phyloP scores from a whole-genome alignment of 805 yeast species.

The Candida dajiaensis region DNA sequence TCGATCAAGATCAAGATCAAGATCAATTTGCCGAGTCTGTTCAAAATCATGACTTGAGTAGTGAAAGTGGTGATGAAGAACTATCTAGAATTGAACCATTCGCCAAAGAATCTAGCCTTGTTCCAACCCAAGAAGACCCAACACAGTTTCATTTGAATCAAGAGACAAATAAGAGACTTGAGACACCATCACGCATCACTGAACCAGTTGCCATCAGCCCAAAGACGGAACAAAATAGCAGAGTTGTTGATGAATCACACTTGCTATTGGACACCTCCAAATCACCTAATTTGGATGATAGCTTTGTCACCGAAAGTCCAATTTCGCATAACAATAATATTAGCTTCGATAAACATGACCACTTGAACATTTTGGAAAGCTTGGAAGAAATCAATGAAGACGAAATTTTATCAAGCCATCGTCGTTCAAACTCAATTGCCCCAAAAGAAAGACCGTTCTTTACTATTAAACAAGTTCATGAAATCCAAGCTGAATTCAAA shows the following conservation, averaged over 20 bases:
- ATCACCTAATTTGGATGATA: slow-evolving; percentile 18
- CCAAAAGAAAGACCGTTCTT: slow-evolving; percentile 24
- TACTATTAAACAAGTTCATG: slow-evolving; percentile 23
- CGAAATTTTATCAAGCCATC: slow-evolving; percentile 8
- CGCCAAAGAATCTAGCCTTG: not conserved
- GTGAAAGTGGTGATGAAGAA: slow-evolving; percentile 25
- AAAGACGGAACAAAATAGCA: slow-evolving; percentile 24
- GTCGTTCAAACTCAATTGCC: slow-evolving; percentile 1
- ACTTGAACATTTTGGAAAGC: slow-evolving; percentile 9
- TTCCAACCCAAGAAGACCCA: slow-evolving; percentile 10
- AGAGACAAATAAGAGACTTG: not conserved
- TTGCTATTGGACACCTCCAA: slow-evolving; percentile 15
- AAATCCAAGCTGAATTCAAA: slow-evolving; percentile 22
- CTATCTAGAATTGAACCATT: slow-evolving; percentile 23
- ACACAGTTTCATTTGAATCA: not conserved
- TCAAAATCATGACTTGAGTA: slow-evolving; percentile 7
- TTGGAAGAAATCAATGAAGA: slow-evolving; percentile 5
- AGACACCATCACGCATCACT: slow-evolving; percentile 26
- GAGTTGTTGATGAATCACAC: slow-evolving; percentile 15
- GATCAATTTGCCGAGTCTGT: not conserved
- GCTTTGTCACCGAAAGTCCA: slow-evolving; percentile 15
- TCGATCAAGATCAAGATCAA: not conserved
- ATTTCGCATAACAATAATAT: slow-evolving; percentile 8
- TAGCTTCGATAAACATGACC: slow-evolving; percentile 3
- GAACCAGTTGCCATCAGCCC: slow-evolving; percentile 28